Percentiles rank a stretch among this genome's conserved stretches.
Evolutionary conservation across 495 filamentous ascomycete species (phyloP).

Genomic region (Penicillium subrubescens): DNA sequence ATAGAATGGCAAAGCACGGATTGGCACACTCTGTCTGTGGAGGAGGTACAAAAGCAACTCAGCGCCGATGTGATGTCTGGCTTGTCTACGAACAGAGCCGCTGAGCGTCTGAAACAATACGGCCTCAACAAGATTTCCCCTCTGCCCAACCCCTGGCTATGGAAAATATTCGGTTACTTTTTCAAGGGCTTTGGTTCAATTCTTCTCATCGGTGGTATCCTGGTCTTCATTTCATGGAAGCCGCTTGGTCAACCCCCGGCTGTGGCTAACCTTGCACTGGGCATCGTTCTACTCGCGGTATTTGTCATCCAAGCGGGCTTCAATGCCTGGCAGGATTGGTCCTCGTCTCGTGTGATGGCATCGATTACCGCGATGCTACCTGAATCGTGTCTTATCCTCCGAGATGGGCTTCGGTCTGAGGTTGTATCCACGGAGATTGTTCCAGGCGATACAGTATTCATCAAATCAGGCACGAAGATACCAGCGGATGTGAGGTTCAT

Average conservation of each 20-base stretch:
- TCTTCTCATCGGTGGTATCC: conserved; percentile 60
- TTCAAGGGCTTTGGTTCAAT: conserved; percentile 71
- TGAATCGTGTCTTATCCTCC: conserved; percentile 57
- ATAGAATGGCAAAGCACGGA: conserved; percentile 43
- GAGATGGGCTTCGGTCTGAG: conserved; percentile 50
- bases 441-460: conserved; percentile 62
- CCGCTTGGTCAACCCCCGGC: conserved; percentile 68
- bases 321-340: conserved; percentile 66
- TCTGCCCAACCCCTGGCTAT: conserved; percentile 53
- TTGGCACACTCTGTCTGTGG: conserved; percentile 57
- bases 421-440: conserved; percentile 59
- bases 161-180: conserved; percentile 61
- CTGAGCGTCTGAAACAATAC: conserved; percentile 46
- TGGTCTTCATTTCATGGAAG: conserved; percentile 71
- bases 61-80: conserved; percentile 50
- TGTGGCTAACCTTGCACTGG: conserved; percentile 65
- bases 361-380: conserved; percentile 69
- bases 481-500: conserved; percentile 71
- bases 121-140: conserved; percentile 60
- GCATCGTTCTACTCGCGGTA: conserved; percentile 64
- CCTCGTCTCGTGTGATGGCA: conserved; percentile 62
- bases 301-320: conserved; percentile 72
- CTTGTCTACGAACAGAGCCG: conserved; percentile 50
- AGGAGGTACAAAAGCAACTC: conserved; percentile 58
- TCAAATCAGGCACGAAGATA: conserved; percentile 67